Percentiles rank a stretch among this genome's conserved stretches.
Conservation (phyloP, 371 early-diverging fungal genomes). For the Rhizomucor miehei region DNA sequence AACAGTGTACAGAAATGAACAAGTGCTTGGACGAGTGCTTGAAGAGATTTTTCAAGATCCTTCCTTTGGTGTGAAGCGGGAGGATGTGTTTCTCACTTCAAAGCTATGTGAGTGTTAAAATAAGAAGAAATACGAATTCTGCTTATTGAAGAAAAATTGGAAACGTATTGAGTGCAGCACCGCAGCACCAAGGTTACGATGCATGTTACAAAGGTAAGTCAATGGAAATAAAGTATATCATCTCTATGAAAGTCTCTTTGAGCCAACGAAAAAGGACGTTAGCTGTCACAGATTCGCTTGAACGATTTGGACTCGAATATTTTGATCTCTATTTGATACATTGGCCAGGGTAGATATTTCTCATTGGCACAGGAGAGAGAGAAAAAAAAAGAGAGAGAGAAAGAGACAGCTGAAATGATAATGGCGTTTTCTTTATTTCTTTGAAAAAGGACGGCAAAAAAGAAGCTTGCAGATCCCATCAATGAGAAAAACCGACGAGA, state of each 20-base stretch:
- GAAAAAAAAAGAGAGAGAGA: too few species aligned
- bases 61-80: slow-evolving; percentile 57
- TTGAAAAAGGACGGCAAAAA: slow-evolving; percentile 30
- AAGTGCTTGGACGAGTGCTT: slow-evolving; percentile 69
- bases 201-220: slow-evolving; percentile 51
- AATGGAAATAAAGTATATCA: background rate
- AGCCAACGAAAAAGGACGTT: background rate
- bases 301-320: slow-evolving; percentile 65
- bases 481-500: slow-evolving; percentile 57
- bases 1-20: slow-evolving; percentile 85
- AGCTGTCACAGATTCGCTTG: slow-evolving; percentile 57
- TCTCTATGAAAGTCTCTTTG: background rate
- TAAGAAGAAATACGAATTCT: background rate
- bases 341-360: slow-evolving; percentile 38
- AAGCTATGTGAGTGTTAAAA: slow-evolving; percentile 72
- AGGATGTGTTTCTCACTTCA: slow-evolving; percentile 91
- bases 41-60: slow-evolving; percentile 56
- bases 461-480: slow-evolving; percentile 29
- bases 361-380: background rate
- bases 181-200: slow-evolving; percentile 80
- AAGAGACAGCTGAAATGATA: too few species aligned
- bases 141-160: too few species aligned
- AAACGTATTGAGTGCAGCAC: slow-evolving; percentile 57
- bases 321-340: slow-evolving; percentile 84
- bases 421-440: background rate